phyloP scores from a whole-genome alignment of 2,329 filamentous ascomycete species.

The Fusarium protoensiforme region DNA sequence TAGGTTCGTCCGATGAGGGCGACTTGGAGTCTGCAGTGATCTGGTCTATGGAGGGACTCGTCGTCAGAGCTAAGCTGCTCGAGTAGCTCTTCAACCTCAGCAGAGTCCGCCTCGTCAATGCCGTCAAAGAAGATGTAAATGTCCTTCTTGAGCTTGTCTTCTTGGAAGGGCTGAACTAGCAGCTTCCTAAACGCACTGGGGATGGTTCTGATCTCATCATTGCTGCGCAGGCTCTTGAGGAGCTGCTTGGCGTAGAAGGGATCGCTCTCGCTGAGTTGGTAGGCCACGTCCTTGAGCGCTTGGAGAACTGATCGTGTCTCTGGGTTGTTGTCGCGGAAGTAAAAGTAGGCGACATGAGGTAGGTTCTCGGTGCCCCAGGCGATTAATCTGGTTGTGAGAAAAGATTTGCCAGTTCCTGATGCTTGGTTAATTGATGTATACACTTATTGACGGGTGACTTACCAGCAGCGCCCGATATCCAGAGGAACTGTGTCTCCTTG shows the following conservation, averaged over 20 bases:
- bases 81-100: constrained; percentile 52
- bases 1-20: constrained; percentile 56
- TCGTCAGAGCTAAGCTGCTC: constrained; percentile 46
- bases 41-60: constrained; percentile 24
- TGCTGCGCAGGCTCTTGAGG: constrained; percentile 46
- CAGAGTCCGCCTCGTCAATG: constrained; percentile 56
- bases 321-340: constrained; percentile 60
- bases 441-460: not conserved
- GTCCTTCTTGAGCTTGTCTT: constrained; percentile 46
- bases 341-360: constrained; percentile 57
- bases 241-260: constrained; percentile 57
- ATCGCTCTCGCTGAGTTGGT: constrained; percentile 59
- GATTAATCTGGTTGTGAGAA: constrained; percentile 57
- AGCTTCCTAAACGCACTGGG: constrained; percentile 56
- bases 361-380: constrained; percentile 50
- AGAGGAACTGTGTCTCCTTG: constrained; percentile 53
- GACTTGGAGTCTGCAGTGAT: constrained; percentile 47
- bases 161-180: constrained; percentile 52
- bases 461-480: constrained; percentile 57
- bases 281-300: constrained; percentile 58
- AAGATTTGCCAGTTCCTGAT: constrained; percentile 58
- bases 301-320: constrained; percentile 57
- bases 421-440: not conserved
- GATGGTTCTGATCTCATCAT: constrained; percentile 56
- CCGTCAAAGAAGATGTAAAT: constrained; percentile 60